phyloP scores from a whole-genome alignment of 2,329 filamentous ascomycete genomes.

The Fusarium guadeloupense region DNA sequence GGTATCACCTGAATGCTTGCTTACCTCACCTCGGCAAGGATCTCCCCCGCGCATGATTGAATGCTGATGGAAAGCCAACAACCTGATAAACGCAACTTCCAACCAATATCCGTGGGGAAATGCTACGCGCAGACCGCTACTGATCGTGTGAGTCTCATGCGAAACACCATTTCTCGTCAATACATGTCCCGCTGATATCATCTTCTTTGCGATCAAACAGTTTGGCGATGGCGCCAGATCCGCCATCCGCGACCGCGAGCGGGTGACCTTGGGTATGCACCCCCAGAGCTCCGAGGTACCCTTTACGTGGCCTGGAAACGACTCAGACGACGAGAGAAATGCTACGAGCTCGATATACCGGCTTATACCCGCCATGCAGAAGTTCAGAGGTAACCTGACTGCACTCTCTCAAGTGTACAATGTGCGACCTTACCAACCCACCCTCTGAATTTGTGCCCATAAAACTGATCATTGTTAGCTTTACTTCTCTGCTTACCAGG shows the following conservation, averaged over 20 bases:
- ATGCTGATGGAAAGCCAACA: constrained; percentile 42
- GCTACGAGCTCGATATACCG: constrained; percentile 41
- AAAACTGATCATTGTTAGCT: constrained; percentile 52
- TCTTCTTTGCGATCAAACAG: constrained; percentile 37
- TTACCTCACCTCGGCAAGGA: constrained; percentile 31
- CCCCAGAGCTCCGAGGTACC: constrained; percentile 39
- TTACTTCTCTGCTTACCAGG: constrained; percentile 68
- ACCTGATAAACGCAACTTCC: constrained; percentile 32
- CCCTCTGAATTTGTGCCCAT: not conserved
- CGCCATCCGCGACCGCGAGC: constrained; percentile 50
- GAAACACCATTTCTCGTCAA: not conserved
- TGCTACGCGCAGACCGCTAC: constrained; percentile 51
- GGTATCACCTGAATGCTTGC: constrained; percentile 26
- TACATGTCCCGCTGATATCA: constrained; percentile 7
- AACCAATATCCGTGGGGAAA: constrained; percentile 47
- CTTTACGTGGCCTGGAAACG: constrained; percentile 44
- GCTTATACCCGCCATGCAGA: constrained; percentile 48
- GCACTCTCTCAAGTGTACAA: constrained; percentile 67
- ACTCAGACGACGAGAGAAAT: constrained; percentile 38
- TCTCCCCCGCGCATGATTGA: constrained; percentile 30
- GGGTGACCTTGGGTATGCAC: constrained; percentile 38
- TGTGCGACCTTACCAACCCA: constrained; percentile 45
- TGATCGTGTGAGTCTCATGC: constrained; percentile 47
- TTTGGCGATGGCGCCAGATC: constrained; percentile 50
- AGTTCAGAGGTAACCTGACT: constrained; percentile 64